Percentiles rank a stretch among this genome's conserved stretches.
Evolutionary conservation across 306 rosid species (phyloP).

Genomic region (Vicia faba): DNA sequence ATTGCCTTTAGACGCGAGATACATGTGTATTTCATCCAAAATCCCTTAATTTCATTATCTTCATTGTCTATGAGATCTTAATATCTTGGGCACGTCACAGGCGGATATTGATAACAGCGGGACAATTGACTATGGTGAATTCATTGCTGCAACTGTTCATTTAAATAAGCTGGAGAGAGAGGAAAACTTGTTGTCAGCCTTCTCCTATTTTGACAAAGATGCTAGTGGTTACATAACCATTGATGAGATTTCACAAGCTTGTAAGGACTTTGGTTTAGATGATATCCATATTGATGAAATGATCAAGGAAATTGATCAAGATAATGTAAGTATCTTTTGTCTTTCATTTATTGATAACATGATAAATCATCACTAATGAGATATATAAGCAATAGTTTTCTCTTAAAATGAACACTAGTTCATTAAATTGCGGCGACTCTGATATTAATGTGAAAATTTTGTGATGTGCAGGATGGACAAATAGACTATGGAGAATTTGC

Average conservation of each 20-base stretch:
- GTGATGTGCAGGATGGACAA: constrained; percentile 61
- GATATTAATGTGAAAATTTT: not conserved
- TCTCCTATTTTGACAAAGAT: constrained; percentile 65
- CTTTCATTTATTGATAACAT: not conserved
- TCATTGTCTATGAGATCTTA: not conserved
- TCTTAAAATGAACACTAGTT: too few species aligned
- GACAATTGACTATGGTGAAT: too few species aligned
- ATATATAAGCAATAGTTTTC: too few species aligned
- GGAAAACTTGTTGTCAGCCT: not conserved
- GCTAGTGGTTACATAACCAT: constrained; percentile 65
- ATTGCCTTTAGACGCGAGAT: too few species aligned
- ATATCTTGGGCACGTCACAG: not conserved
- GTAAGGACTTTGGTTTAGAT: constrained; percentile 61
- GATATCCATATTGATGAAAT: constrained; percentile 59
- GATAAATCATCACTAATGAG: too few species aligned
- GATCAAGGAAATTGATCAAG: constrained; percentile 64
- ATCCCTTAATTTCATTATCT: not conserved
- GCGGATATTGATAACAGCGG: too few species aligned
- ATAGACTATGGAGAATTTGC: constrained; percentile 67
- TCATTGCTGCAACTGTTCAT: too few species aligned
- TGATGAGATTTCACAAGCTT: constrained; percentile 67
- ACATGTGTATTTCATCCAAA: too few species aligned
- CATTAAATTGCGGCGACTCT: too few species aligned
- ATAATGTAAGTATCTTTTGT: constrained; percentile 45
- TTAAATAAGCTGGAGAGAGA: too few species aligned